These are phyloP conservation scores for Aspergillus spinulosporus DNA, from an alignment of 2,329 filamentous ascomycete genomes.

Conservation along the genomic window DNA sequence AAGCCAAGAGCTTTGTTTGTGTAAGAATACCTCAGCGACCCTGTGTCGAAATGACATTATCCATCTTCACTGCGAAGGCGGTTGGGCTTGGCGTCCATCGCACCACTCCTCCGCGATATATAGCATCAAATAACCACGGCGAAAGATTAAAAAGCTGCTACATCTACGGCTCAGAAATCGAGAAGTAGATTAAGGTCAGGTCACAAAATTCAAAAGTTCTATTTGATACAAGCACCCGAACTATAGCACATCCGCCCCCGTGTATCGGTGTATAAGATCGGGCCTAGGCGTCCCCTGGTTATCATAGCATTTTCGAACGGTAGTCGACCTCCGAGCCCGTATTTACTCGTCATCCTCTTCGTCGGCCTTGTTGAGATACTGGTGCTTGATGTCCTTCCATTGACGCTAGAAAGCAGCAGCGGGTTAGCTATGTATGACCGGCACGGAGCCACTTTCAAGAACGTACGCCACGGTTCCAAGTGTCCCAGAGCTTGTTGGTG, in stretches of 20 bases:
- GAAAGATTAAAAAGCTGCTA: not conserved
- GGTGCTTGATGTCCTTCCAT: slow-evolving; percentile 99
- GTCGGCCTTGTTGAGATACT: slow-evolving; percentile 71
- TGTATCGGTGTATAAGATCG: slow-evolving; percentile 19
- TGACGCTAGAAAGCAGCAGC: slow-evolving; percentile 65
- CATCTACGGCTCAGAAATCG: not conserved
- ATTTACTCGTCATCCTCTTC: slow-evolving; percentile 58
- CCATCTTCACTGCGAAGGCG: slow-evolving; percentile 4
- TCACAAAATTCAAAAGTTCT: slow-evolving; percentile 21
- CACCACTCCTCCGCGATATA: slow-evolving; percentile 5
- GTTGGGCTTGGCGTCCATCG: slow-evolving; percentile 16
- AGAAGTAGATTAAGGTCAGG: slow-evolving; percentile 3
- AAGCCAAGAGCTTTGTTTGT: not conserved
- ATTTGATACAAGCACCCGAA: slow-evolving; percentile 27
- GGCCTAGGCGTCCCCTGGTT: slow-evolving; percentile 8
- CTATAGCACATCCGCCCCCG: slow-evolving; percentile 16
- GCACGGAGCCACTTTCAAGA: not conserved
- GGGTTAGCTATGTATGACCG: slow-evolving; percentile 17
- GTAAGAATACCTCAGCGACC: not conserved
- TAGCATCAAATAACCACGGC: not conserved
- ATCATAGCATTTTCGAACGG: slow-evolving; percentile 20
- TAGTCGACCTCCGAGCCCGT: slow-evolving; percentile 17
- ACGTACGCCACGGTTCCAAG: slow-evolving; percentile 87
- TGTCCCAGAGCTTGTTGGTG: slow-evolving; percentile 88
- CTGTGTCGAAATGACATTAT: slow-evolving; percentile 11